Evolutionary conservation across 352 stramenopile species (phyloP).

Genomic region (Globisporangium sylvaticum): DNA sequence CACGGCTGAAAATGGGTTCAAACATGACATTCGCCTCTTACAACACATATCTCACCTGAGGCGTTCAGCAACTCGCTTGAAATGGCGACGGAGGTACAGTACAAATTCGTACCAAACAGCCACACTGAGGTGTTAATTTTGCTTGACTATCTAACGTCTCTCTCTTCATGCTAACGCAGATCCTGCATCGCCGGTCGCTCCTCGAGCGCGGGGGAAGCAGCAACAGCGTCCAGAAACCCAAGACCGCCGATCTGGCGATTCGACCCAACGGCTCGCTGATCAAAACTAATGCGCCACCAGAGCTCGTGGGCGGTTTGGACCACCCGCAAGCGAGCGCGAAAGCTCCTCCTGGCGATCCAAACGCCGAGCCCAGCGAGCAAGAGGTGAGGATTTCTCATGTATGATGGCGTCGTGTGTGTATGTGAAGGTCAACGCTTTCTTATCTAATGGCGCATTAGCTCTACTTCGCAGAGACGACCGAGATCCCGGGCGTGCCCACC

Average conservation of each 20-base stretch:
- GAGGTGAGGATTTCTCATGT: slow-evolving; percentile 24
- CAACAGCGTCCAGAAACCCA: slow-evolving; percentile 13
- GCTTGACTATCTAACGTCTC: too few relatives aligned
- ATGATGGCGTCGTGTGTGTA: background rate
- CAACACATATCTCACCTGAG: too few relatives aligned
- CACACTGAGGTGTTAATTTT: background rate
- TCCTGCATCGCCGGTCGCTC: slow-evolving; percentile 1
- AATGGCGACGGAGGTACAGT: slow-evolving; percentile 6
- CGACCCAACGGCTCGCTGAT: background rate
- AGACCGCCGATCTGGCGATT: slow-evolving; percentile 5
- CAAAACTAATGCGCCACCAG: slow-evolving; percentile 1
- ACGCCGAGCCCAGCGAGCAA: slow-evolving; percentile 29
- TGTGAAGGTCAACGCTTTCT: too few relatives aligned
- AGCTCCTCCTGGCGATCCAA: slow-evolving; percentile 9
- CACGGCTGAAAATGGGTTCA: too few relatives aligned
- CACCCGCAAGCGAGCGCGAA: background rate
- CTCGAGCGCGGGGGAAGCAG: slow-evolving; percentile 5
- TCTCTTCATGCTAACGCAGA: too few relatives aligned
- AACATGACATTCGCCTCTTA: too few relatives aligned
- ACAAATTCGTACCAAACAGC: background rate
- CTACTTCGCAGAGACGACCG: slow-evolving; percentile 68
- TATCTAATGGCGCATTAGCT: slow-evolving; percentile 27
- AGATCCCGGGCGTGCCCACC: slow-evolving; percentile 63
- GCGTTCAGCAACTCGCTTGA: slow-evolving; percentile 10
- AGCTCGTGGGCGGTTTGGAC: background rate